A percentile compares a stretch with the other conserved stretches of the same genome.
These are phyloP conservation scores for Metschnikowia baotianmanensis DNA, from an alignment of 805 yeast species.

Conservation along the genomic window DNA sequence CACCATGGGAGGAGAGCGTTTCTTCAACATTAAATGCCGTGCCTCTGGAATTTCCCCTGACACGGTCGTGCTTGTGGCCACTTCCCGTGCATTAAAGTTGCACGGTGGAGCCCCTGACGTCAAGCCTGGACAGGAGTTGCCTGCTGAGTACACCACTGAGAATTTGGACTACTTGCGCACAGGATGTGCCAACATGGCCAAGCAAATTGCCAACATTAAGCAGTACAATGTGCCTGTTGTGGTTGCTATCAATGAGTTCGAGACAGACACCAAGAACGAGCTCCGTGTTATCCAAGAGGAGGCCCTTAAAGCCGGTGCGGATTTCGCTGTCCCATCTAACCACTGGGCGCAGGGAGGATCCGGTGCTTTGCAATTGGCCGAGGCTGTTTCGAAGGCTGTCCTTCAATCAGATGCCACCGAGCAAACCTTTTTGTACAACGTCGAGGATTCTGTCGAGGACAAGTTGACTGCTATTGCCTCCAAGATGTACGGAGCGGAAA, in stretches of 20 bases:
- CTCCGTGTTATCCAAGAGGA: slow-evolving; percentile 75
- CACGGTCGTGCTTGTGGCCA: slow-evolving; percentile 90
- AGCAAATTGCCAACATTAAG: slow-evolving; percentile 84
- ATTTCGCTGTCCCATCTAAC: slow-evolving; percentile 82
- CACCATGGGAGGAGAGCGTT: slow-evolving; percentile 99
- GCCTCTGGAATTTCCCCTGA: slow-evolving; percentile 86
- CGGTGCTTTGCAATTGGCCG: slow-evolving; percentile 83
- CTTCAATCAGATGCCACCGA: slow-evolving; percentile 20
- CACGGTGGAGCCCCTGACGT: slow-evolving; percentile 99
- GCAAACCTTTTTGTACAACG: slow-evolving; percentile 63
- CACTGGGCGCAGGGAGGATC: slow-evolving; percentile 97
- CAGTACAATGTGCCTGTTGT: slow-evolving; percentile 88
- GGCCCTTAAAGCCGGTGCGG: slow-evolving; percentile 88
- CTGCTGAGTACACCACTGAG: slow-evolving; percentile 76
- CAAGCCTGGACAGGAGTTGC: slow-evolving; percentile 86
- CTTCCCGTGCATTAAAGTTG: slow-evolving; percentile 92
- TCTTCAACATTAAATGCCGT: slow-evolving; percentile 93
- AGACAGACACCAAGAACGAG: slow-evolving; percentile 78
- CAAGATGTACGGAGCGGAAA: slow-evolving; percentile 91
- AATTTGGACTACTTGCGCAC: slow-evolving; percentile 71
- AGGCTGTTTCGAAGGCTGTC: slow-evolving; percentile 76
- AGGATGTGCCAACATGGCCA: slow-evolving; percentile 86
- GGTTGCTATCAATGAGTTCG: slow-evolving; percentile 89
- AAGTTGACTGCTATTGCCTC: slow-evolving; percentile 77
- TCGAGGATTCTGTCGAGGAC: slow-evolving; percentile 70